Evolutionary conservation across 768 basidiomycete species (phyloP), one percentile per base, ranked within the genome.

Genomic region (Leucosporidium yakuticum): DNA sequence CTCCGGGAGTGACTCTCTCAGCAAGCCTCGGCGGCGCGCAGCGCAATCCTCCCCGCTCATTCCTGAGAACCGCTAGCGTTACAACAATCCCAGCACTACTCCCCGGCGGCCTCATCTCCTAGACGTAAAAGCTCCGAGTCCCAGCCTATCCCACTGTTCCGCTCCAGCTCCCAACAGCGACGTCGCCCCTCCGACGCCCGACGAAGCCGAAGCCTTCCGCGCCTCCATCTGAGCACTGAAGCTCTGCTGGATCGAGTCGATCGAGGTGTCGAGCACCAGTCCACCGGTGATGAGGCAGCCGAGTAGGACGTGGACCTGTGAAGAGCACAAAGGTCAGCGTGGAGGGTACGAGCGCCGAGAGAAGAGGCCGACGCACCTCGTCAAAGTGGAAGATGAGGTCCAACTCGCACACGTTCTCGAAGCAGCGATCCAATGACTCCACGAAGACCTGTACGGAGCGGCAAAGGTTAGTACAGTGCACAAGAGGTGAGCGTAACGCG

Each of bases 361-460:
- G 55, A 44, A 23, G n/a, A 27, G 31, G 27, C 23, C 27, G 11
- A 48, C 31, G 39, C 73, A 91, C 94, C 83, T 98, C 93, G 78
- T 98, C 96, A 76, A 97, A 99, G 78, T 97, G 94, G 79, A 98
- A 99, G 60, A 99, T 94, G 19, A 99, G 83, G 78, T 99, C 96
- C 55, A 99, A 82, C 79, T 99, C 96, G 79, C 96, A 98, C 0
- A 99, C 96, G 76, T 97, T 98, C 81, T 96, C 92, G 77, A 98
- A 99, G 21, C 91, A 87, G 48, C 92, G 83, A 79, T 99, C 96
- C 47, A 99, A 83, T 4, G 91, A 88, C 81, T 99, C 96, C 66
- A 99, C 96, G 76, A 99, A 92, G 23, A 99, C 96, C 94, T 94
- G 70, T 1, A 15, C 8, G 21, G 29, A 31, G 39, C 47, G 25